A percentile compares a stretch with the other conserved stretches of the same genome.
Conservation (phyloP, 2,329 filamentous ascomycete genomes). For the Chrysoporthe austroafricana region DNA sequence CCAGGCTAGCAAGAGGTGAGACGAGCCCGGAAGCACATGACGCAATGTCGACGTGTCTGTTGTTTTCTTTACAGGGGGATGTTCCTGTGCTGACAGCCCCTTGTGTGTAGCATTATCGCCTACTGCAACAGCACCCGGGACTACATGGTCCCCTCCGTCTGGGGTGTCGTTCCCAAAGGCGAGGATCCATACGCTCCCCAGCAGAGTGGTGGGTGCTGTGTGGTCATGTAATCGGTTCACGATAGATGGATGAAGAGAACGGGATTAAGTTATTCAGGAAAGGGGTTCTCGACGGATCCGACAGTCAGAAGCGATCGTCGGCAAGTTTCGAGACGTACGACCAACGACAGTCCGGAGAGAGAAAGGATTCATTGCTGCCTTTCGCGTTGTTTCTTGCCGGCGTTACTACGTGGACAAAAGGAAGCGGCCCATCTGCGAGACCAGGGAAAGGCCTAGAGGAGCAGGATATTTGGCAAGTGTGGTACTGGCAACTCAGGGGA, state of each 20-base stretch:
- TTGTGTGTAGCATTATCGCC: conserved; percentile 77
- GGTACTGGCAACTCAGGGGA: conserved; percentile 1
- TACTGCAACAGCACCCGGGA: conserved; percentile 98
- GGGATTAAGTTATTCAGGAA: conserved; percentile 25
- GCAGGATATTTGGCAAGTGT: conserved; percentile 12
- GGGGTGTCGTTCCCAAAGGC: conserved; percentile 90
- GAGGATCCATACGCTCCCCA: conserved; percentile 99
- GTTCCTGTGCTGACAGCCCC: conserved; percentile 14
- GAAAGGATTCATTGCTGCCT: conserved; percentile 20
- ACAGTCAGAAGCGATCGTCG: conserved; percentile 19
- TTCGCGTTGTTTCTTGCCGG: conserved; percentile 29
- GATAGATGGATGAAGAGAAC: conserved; percentile 17
- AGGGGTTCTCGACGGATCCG: conserved; percentile 22
- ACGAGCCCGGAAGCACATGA: conserved; percentile 26
- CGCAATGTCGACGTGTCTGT: conserved; percentile 5
- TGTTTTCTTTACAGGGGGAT: conserved; percentile 2
- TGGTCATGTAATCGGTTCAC: conserved; percentile 73
- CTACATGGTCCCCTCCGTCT: conserved; percentile 98
- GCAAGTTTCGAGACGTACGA: conserved; percentile 25
- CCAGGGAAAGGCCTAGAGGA: conserved; percentile 18
- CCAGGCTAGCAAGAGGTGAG: conserved; percentile 85
- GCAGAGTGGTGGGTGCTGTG: conserved; percentile 90
- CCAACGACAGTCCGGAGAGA: conserved; percentile 21
- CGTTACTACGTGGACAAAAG: conserved; percentile 29
- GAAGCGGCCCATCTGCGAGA: conserved; percentile 19